phyloP scores from a whole-genome alignment of 2,329 filamentous ascomycete genomes.

The Microascus cirrosus region DNA sequence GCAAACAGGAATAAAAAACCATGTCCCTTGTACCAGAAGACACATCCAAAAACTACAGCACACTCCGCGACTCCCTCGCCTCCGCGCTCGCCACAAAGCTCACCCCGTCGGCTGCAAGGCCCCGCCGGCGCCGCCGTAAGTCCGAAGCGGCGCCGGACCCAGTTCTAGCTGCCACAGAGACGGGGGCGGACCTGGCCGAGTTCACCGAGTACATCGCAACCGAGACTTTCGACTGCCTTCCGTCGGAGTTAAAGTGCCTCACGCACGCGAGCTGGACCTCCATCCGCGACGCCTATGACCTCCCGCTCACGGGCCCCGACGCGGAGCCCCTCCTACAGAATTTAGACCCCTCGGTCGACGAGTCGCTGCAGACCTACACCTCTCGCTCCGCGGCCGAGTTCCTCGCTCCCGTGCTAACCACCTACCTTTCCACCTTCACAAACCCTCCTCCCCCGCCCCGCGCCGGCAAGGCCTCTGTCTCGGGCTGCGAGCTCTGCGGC shows the following conservation, averaged over 20 bases:
- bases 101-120: conserved; percentile 28
- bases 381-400: conserved; percentile 30
- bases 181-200: conserved; percentile 57
- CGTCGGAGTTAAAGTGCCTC: conserved; percentile 46
- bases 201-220: conserved; percentile 71
- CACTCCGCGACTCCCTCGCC: conserved; percentile 66
- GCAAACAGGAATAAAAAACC: not conserved
- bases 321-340: conserved; percentile 30
- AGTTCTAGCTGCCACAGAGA: conserved; percentile 7
- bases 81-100: conserved; percentile 55
- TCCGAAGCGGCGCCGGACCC: not conserved
- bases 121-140: conserved; percentile 24
- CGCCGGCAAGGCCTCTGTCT: conserved; percentile 33
- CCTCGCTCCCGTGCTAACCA: conserved; percentile 49
- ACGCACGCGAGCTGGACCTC: conserved; percentile 41
- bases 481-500: conserved; percentile 39
- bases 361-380: conserved; percentile 11
- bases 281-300: conserved; percentile 21
- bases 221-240: conserved; percentile 57
- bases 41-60: conserved; percentile 25
- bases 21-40: conserved; percentile 2
- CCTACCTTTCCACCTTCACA: conserved; percentile 37
- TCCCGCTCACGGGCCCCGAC: conserved; percentile 13
- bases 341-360: conserved; percentile 18
- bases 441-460: conserved; percentile 38